These are phyloP conservation scores for Penicillium hordei DNA, from an alignment of 2,329 filamentous ascomycete genomes.

Conservation along the genomic window DNA sequence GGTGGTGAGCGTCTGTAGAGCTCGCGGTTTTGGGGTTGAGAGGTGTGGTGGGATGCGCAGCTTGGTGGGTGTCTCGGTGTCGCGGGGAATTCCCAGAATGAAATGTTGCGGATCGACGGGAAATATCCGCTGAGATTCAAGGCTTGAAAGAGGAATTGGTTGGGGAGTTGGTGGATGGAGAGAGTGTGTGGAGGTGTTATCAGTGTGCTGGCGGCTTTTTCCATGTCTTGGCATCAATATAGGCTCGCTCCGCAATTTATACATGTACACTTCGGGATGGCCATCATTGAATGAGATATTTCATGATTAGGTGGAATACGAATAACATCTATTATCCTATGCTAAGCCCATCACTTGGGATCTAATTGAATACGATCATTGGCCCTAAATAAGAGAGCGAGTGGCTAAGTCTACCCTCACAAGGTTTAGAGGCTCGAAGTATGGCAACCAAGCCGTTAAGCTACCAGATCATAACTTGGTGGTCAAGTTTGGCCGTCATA, in stretches of 20 bases:
- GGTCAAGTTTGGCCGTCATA: too few species aligned
- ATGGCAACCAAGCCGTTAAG: too few species aligned
- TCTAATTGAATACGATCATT: not conserved
- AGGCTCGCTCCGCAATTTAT: not conserved
- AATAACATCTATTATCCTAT: not conserved
- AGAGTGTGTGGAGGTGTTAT: constrained; percentile 21
- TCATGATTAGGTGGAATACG: not conserved
- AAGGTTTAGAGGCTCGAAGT: too few species aligned
- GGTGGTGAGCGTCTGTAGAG: constrained; percentile 17
- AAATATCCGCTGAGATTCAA: not conserved
- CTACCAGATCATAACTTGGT: too few species aligned
- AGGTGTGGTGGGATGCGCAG: not conserved
- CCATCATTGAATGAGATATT: too few species aligned
- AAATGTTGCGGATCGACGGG: not conserved
- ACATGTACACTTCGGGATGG: not conserved
- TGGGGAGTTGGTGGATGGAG: constrained; percentile 10
- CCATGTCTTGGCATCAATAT: constrained; percentile 25
- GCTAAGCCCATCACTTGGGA: too few species aligned
- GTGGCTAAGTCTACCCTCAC: not conserved
- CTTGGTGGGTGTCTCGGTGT: not conserved
- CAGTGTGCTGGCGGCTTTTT: constrained; percentile 25
- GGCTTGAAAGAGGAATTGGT: not conserved
- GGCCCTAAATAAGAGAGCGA: not conserved
- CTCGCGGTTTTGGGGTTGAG: not conserved
- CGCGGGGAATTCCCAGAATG: not conserved